phyloP scores from a whole-genome alignment of 805 yeast species.

The Saccharomycopsis sp. region DNA sequence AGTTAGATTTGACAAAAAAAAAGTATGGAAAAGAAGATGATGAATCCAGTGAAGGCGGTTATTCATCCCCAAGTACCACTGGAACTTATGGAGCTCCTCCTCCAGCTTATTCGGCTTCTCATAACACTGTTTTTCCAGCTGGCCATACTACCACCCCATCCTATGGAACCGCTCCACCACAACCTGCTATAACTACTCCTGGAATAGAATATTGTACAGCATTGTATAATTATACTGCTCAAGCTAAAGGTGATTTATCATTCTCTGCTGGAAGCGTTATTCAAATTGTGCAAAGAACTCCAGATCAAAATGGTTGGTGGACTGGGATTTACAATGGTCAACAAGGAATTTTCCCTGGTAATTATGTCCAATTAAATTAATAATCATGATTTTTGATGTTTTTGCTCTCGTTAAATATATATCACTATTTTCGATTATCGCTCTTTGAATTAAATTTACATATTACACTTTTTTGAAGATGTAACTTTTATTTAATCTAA shows the following conservation, averaged over 20 bases:
- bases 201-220: conserved; percentile 69
- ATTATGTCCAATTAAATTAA: conserved; percentile 71
- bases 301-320: conserved; percentile 96
- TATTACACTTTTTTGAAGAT: too few species aligned
- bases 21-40: conserved; percentile 40
- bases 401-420: too few species aligned
- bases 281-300: conserved; percentile 70
- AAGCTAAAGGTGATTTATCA: conserved; percentile 82
- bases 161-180: background rate
- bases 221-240: conserved; percentile 83
- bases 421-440: too few species aligned
- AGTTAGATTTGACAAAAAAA: conserved; percentile 73
- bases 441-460: too few species aligned
- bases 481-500: too few species aligned
- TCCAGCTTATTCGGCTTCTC: conserved; percentile 19
- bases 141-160: background rate
- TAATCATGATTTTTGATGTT: too few species aligned
- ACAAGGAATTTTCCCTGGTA: conserved; percentile 92
- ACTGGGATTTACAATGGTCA: conserved; percentile 79
- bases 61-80: background rate
- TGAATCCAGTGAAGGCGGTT: background rate
- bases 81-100: background rate
- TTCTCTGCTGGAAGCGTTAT: conserved; percentile 85
- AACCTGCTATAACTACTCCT: conserved; percentile 9
- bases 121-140: conserved; percentile 11